phyloP scores from a whole-genome alignment of 768 basidiomycete species.

The Lactarius hatsudake region DNA sequence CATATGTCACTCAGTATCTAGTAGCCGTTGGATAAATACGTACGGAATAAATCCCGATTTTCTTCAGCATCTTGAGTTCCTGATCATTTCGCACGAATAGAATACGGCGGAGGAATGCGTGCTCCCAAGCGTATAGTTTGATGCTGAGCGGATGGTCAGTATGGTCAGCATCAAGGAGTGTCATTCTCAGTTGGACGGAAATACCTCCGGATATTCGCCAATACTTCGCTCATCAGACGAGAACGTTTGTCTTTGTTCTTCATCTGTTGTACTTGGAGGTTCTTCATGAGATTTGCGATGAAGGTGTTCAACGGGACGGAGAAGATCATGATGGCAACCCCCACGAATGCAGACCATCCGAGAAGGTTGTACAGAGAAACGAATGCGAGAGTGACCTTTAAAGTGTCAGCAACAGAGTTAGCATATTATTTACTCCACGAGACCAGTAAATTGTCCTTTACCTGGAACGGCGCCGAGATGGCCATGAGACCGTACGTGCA shows the following conservation, averaged over 20 bases:
- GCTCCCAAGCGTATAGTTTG: conserved; percentile 94
- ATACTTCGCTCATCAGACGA: conserved; percentile 87
- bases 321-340: conserved; percentile 84
- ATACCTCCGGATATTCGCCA: conserved; percentile 85
- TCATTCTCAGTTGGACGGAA: background rate
- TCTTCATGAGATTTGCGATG: conserved; percentile 68
- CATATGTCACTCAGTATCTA: background rate
- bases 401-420: background rate
- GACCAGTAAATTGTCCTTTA: conserved; percentile 29
- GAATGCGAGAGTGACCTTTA: conserved; percentile 81
- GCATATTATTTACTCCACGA: background rate
- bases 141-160: conserved; percentile 48
- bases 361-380: conserved; percentile 85
- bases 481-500: conserved; percentile 82
- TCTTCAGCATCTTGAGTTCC: conserved; percentile 77
- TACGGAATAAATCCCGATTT: conserved; percentile 75
- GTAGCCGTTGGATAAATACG: conserved; percentile 29
- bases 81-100: conserved; percentile 77
- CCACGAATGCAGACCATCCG: conserved; percentile 89
- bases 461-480: conserved; percentile 84
- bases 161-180: background rate
- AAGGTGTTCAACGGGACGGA: conserved; percentile 72
- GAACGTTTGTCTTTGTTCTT: conserved; percentile 86
- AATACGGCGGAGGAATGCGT: conserved; percentile 78
- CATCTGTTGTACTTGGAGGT: conserved; percentile 87